Conservation (phyloP, 169 alveolate genomes). For the Theileria annulata region DNA sequence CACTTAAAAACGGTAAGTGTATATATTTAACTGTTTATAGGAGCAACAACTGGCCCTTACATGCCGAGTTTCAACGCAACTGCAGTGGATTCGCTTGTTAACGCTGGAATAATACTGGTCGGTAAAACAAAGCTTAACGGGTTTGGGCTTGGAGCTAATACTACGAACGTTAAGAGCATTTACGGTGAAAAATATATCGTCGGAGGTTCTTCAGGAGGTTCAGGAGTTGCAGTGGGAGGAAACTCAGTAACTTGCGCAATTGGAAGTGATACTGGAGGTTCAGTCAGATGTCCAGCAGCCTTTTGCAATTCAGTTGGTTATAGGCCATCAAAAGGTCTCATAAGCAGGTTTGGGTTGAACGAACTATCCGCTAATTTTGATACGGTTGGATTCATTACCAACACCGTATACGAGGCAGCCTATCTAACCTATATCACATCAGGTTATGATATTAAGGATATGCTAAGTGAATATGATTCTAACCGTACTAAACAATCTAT, state of each 20-base stretch:
- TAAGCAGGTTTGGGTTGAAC: constrained; percentile 57
- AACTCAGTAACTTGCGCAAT: constrained; percentile 61
- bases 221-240: constrained; percentile 74
- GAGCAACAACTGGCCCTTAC: constrained; percentile 60
- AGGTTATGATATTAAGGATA: constrained; percentile 20
- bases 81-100: constrained; percentile 60
- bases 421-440: constrained; percentile 3
- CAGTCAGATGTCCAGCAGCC: constrained; percentile 70
- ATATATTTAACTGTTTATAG: not conserved
- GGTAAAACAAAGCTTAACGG: constrained; percentile 74
- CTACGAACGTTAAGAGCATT: constrained; percentile 61
- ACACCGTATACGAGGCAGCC: constrained; percentile 11
- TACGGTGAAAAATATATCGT: constrained; percentile 37
- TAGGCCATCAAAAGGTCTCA: constrained; percentile 64
- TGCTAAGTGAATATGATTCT: not conserved
- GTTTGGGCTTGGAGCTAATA: constrained; percentile 74
- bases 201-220: constrained; percentile 81
- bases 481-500: not conserved
- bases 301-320: constrained; percentile 69
- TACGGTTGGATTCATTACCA: constrained; percentile 40
- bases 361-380: constrained; percentile 58
- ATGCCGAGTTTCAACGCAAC: constrained; percentile 62
- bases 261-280: constrained; percentile 79
- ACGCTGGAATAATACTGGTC: constrained; percentile 65
- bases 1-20: constrained; percentile 45